Conservation (phyloP, 805 yeast genomes). For the Candida adriatica region DNA sequence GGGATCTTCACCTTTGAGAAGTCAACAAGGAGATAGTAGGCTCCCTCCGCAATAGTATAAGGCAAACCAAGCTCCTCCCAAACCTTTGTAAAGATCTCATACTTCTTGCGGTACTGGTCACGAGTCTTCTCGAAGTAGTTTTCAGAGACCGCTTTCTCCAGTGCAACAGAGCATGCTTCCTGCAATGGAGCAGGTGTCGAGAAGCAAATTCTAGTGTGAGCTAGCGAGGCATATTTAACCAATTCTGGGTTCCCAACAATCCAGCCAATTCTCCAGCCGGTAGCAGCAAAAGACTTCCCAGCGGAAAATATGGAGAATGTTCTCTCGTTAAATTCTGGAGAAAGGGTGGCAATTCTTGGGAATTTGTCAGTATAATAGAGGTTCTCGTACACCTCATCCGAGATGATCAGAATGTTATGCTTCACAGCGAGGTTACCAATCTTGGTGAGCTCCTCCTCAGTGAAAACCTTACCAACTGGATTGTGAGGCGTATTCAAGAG, state of each 20-base stretch:
- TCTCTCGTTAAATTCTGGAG: constrained; percentile 70
- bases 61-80: constrained; percentile 88
- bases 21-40: constrained; percentile 87
- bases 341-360: constrained; percentile 76
- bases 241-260: constrained; percentile 80
- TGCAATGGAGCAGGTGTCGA: constrained; percentile 88
- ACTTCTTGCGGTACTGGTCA: constrained; percentile 61
- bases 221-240: constrained; percentile 73
- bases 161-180: constrained; percentile 81
- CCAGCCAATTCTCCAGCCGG: constrained; percentile 99
- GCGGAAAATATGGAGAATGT: constrained; percentile 94
- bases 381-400: constrained; percentile 95
- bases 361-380: constrained; percentile 64
- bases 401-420: constrained; percentile 72
- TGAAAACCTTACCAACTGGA: constrained; percentile 89
- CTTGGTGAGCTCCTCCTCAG: constrained; percentile 60
- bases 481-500: constrained; percentile 93
- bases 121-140: constrained; percentile 69
- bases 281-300: constrained; percentile 97
- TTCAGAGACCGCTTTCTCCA: constrained; percentile 51
- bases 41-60: constrained; percentile 88
- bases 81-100: constrained; percentile 60
- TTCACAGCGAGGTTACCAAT: constrained; percentile 83
- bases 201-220: constrained; percentile 93
- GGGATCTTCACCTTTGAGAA: constrained; percentile 81